Evolutionary conservation across 2,329 filamentous ascomycete species (phyloP), one percentile per base, ranked within the genome.

Genomic region (Cladosporium sphaerospermum): DNA sequence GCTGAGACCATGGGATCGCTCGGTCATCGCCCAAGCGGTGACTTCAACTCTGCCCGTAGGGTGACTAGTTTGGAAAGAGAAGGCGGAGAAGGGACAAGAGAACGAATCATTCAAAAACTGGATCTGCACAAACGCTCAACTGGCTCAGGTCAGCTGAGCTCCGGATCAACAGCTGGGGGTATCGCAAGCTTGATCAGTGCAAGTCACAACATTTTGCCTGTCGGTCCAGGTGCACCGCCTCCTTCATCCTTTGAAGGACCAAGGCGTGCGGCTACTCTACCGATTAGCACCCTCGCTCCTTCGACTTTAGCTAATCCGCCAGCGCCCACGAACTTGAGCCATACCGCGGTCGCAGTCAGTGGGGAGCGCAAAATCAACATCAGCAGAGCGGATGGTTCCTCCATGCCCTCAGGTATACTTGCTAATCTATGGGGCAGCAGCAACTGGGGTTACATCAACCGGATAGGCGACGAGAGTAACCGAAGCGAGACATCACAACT

Each of bases 341-440:
- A 88, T 64, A 84, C 84, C 18, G 92, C 91, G 18, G 86, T 96
- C 19, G 78, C 89, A 23, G 82, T 92, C 13, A 89, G 86, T 61
- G 86, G 85, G 48, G 90, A 96, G 64, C 81, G 85, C 56, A 82
- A 83, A 2, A 76, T 89, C 53, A 79, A 79, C 3, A 59, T 60
- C 23, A 83, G 83, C n/a, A 71, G 73, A 45, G 75, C 74, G 55
- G 80, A 83, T 61, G 81, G 76, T 44, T 78, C 78, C n/a, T 82
- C 86, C 40, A 82, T 96, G 71, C 89, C 91, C 1, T 88, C 87
- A 46, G 89, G 89, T 11, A 83, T 96, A 56, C 82, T 96, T 75
- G 91, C 91, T 32, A 97, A 97, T 67, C 80, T 95, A 53, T 97
- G 92, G 92, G 92, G 92, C 46, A 95, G 85, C 63, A 86, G 83